Percentiles rank a stretch among this genome's conserved stretches.
These are phyloP conservation scores for Piloderma croceum DNA, from an alignment of 768 basidiomycete genomes.

Conservation along the genomic window DNA sequence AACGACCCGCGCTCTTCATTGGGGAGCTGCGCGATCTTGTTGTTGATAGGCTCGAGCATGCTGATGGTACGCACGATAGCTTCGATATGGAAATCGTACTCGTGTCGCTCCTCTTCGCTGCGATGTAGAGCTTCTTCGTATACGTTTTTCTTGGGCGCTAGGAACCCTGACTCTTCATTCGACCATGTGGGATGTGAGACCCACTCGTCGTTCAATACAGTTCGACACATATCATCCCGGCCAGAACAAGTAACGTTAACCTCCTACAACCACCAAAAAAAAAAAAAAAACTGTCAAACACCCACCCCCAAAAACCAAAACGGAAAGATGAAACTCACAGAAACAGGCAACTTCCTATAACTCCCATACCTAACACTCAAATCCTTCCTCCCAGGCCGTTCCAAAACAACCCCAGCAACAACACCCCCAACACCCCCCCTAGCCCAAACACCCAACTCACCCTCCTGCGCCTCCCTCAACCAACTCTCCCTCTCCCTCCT, in stretches of 20 bases:
- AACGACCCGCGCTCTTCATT: constrained; percentile 75
- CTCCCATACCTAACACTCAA: constrained; percentile 75
- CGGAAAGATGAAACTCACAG: constrained; percentile 46
- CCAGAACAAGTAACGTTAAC: constrained; percentile 86
- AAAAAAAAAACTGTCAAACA: no score
- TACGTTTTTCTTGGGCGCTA: constrained; percentile 87
- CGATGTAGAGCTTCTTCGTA: constrained; percentile 97
- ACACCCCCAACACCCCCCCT: constrained; percentile 41
- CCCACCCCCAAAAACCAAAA: constrained; percentile 4
- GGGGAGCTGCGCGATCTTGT: constrained; percentile 75
- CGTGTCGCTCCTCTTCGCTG: constrained; percentile 95
- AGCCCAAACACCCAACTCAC: constrained; percentile 44
- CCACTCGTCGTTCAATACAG: constrained; percentile 97
- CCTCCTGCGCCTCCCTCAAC: constrained; percentile 40
- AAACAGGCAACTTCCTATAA: constrained; percentile 77
- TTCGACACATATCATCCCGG: constrained; percentile 93
- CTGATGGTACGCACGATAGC: constrained; percentile 88
- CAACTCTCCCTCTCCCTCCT: constrained; percentile 54
- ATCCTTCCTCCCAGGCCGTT: constrained; percentile 57
- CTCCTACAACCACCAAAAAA: constrained; percentile 48
- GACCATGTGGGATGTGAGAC: constrained; percentile 95
- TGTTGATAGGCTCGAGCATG: constrained; percentile 85
- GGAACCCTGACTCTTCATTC: constrained; percentile 88
- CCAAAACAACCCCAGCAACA: constrained; percentile 31
- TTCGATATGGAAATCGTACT: constrained; percentile 98